phyloP scores from a whole-genome alignment of 352 stramenopile genomes.

The Pythium oligandrum region DNA sequence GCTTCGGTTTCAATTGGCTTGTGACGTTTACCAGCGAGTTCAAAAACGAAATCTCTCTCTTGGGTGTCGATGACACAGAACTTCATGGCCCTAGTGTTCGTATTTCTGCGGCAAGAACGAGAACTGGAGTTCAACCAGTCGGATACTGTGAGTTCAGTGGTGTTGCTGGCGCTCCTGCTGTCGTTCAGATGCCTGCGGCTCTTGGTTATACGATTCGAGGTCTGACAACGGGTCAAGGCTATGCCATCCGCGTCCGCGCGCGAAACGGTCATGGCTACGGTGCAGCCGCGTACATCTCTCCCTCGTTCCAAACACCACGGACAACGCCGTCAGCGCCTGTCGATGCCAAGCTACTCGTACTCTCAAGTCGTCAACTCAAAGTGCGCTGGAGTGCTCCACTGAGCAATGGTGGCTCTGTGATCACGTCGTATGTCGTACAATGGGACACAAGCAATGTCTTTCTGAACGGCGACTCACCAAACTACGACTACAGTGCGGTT shows the following conservation, averaged over 20 bases:
- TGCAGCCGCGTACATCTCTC: constrained; percentile 34
- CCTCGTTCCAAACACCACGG: constrained; percentile 50
- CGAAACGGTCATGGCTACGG: constrained; percentile 64
- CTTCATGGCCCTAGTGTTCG: constrained; percentile 88
- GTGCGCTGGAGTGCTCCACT: constrained; percentile 59
- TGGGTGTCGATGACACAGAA: constrained; percentile 88
- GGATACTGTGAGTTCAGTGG: constrained; percentile 73
- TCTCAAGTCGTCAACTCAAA: constrained; percentile 77
- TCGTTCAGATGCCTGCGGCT: constrained; percentile 26
- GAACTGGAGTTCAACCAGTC: constrained; percentile 59
- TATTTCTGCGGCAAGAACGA: constrained; percentile 68
- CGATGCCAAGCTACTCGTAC: constrained; percentile 36
- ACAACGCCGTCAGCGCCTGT: constrained; percentile 32
- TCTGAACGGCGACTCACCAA: constrained; percentile 60
- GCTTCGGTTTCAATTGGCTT: constrained; percentile 95
- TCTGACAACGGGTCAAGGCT: constrained; percentile 51
- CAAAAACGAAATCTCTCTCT: constrained; percentile 65
- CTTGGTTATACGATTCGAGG: constrained; percentile 35
- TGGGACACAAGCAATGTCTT: constrained; percentile 86
- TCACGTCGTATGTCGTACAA: constrained; percentile 90
- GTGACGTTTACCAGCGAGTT: constrained; percentile 91
- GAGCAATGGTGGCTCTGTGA: constrained; percentile 57
- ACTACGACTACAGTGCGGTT: constrained; percentile 52
- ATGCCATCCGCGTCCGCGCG: constrained; percentile 56
- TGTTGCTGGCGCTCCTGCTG: constrained; percentile 20